Percentiles rank a stretch among this genome's conserved stretches.
These are phyloP conservation scores for Emergomyces orientalis DNA, from an alignment of 2,329 filamentous ascomycete species.

Conservation along the genomic window DNA sequence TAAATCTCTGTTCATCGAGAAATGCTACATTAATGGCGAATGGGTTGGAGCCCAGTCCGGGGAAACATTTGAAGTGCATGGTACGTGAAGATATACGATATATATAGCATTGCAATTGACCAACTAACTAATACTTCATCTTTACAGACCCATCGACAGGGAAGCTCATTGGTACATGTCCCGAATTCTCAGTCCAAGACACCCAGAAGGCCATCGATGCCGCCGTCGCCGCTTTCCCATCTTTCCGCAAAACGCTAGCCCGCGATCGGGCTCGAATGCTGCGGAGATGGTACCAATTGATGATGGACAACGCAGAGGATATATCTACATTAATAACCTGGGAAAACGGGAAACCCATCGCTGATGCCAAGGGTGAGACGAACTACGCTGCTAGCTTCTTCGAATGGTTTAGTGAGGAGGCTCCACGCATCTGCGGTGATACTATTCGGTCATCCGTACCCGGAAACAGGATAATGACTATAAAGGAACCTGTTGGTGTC, in stretches of 20 bases:
- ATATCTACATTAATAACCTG: conserved; percentile 57
- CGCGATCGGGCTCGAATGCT: conserved; percentile 54
- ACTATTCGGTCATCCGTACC: conserved; percentile 52
- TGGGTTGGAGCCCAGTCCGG: conserved; percentile 80
- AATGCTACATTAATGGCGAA: conserved; percentile 83
- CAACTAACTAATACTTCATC: neutral
- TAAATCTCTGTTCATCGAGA: conserved; percentile 71
- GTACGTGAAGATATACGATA: conserved; percentile 30
- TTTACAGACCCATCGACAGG: conserved; percentile 68
- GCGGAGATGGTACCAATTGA: conserved; percentile 58
- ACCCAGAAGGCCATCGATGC: conserved; percentile 72
- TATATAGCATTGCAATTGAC: neutral
- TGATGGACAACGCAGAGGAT: conserved; percentile 57
- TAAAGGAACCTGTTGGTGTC: conserved; percentile 59
- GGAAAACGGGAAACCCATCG: conserved; percentile 60
- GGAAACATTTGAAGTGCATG: conserved; percentile 81
- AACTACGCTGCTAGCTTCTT: conserved; percentile 52
- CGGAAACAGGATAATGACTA: conserved; percentile 52
- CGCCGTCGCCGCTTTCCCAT: conserved; percentile 61
- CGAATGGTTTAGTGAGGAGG: conserved; percentile 56
- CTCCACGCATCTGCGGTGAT: conserved; percentile 49
- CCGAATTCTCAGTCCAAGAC: conserved; percentile 70
- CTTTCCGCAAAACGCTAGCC: conserved; percentile 52
- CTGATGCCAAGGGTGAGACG: conserved; percentile 51
- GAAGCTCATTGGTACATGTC: conserved; percentile 68